Conservation (phyloP, 2,329 filamentous ascomycete genomes). For the Aureobasidium namibiae region DNA sequence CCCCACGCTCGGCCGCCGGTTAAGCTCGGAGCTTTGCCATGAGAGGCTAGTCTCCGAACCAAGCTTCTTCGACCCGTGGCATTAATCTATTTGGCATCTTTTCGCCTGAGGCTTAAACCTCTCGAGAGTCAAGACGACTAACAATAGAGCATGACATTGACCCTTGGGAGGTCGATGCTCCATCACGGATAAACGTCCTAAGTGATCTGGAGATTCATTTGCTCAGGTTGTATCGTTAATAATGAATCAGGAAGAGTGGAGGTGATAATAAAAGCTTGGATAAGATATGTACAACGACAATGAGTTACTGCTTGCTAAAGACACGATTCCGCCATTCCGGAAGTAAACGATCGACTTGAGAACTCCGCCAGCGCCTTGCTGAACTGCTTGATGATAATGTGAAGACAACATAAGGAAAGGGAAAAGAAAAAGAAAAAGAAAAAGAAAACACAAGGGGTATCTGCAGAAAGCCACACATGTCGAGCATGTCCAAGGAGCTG, state of each 20-base stretch:
- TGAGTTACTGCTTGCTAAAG: background rate
- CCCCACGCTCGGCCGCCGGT: background rate
- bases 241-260: background rate
- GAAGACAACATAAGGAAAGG: conserved; percentile 68
- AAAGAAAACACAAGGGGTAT: conserved; percentile 10
- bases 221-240: too few species aligned
- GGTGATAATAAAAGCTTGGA: background rate
- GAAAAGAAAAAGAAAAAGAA: background rate
- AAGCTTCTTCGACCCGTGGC: background rate
- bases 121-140: background rate
- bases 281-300: background rate
- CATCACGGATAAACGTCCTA: background rate
- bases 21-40: background rate
- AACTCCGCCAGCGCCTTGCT: conserved; percentile 13
- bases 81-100: background rate
- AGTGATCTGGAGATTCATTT: too few species aligned
- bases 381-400: conserved; percentile 75
- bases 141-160: background rate
- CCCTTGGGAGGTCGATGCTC: background rate
- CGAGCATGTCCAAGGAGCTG: background rate
- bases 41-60: background rate
- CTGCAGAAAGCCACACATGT: background rate
- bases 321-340: background rate
- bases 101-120: background rate
- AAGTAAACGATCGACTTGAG: background rate